Evolutionary conservation across 2,329 filamentous ascomycete genomes (phyloP), one percentile per base, ranked within the genome.

Genomic region (Fusarium sacchari): DNA sequence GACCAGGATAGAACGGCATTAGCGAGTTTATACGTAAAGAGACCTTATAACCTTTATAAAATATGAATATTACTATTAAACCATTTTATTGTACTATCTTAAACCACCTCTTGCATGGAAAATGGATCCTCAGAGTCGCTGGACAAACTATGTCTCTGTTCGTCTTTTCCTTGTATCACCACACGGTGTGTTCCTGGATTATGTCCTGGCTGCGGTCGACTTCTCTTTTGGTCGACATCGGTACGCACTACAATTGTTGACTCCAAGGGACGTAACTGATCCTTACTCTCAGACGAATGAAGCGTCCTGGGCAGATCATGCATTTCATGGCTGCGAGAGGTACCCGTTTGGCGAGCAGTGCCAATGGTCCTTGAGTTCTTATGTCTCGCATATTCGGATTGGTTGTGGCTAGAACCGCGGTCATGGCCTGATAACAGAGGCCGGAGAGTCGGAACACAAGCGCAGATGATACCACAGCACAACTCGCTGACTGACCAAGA

Each of bases 21-120:
- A 14, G 20, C 0, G 2, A 9, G 43, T 10, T 28, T 10, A 22
- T 22, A 12, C 10, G 5, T 11, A 28, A 18, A 11, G 24, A 6
- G 6, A 11, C 3, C 0, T 11, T 22, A 11, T 15, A 5, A 5
- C 8, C 6, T 15, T 7, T 5, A 14, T 4, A 4, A 6, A 11
- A 30, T 17, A 12, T 12, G 17, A 6, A 10, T 3, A 22, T 15
- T n/a, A n/a, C 20, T 13, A 28, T 12, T 11, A 1, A n/a, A 12
- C n/a, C 17, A 0, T 4, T n/a, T 6, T 5, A 49, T 49, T 14
- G 10, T 15, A 34, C 0, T 20, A 24, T 34, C 12, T 6, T 14
- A 50, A 20, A 50, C 47, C 20, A 50, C 30, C 6, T 34, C 22
- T 6, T 50, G 30, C n/a, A 50, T 50, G 0, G n/a, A 50, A 14